Evolutionary conservation across 208 protist genomes (phyloP).

Genomic region (Crithidia sp.): DNA sequence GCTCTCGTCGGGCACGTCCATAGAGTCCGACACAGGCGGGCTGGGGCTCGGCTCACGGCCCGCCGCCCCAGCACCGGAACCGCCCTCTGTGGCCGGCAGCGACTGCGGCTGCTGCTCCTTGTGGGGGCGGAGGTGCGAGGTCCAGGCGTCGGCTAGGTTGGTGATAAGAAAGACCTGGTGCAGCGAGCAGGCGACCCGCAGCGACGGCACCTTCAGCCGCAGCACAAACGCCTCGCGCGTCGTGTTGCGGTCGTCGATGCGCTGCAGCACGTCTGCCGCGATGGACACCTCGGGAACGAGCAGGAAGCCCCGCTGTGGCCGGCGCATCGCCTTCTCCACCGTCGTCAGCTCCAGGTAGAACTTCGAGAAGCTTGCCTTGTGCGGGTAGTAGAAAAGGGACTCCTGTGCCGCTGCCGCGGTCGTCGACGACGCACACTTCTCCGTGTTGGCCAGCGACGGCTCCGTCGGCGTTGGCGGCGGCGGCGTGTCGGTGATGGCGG

Average conservation of each 20-base stretch:
- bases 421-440: constrained; percentile 2
- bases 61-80: too few species aligned
- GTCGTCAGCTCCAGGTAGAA: constrained; percentile 85
- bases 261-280: constrained; percentile 71
- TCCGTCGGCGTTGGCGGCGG: constrained; percentile 10
- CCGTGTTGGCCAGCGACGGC: constrained; percentile 5
- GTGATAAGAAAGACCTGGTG: constrained; percentile 80
- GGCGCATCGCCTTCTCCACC: constrained; percentile 56
- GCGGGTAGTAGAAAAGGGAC: constrained; percentile 75
- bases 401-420: constrained; percentile 35
- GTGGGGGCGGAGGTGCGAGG: constrained; percentile 26
- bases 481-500: constrained; percentile 11
- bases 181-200: constrained; percentile 66
- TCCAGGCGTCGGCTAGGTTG: constrained; percentile 78
- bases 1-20: not conserved
- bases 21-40: constrained; percentile 6
- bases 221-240: constrained; percentile 69
- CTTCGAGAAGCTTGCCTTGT: constrained; percentile 67
- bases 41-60: not conserved
- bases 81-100: too few species aligned
- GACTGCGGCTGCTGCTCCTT: not conserved
- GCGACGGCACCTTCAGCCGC: constrained; percentile 71
- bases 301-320: constrained; percentile 70
- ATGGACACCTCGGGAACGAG: constrained; percentile 76
- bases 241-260: constrained; percentile 58